Evolutionary conservation across 2,329 filamentous ascomycete genomes (phyloP), one percentile per base, ranked within the genome.

Genomic region (Aspergillus eucalypticola): DNA sequence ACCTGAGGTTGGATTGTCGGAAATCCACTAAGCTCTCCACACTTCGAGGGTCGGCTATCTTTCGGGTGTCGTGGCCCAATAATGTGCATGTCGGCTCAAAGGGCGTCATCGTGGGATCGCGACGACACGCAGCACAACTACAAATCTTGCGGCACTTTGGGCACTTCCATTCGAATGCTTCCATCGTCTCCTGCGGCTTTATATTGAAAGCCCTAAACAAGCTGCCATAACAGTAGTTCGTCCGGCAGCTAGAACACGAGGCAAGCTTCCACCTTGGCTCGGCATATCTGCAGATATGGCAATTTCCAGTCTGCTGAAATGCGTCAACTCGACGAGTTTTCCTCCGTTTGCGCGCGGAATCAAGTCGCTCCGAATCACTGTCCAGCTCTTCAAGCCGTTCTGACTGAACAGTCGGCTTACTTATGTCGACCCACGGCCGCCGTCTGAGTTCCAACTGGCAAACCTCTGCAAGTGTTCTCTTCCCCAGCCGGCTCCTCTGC

Each of bases 1-100:
- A 97, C 44, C 84, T 85, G 25, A 96, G 81, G 73, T 99, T 99
- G 56, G 96, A 94, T 42, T 91, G 83, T 25, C 90, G 88, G 75
- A 97, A 97, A 72, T 98, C 92, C 8, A 98, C 92, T 21, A 98
- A 83, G 23, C 88, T 89, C 74, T 98, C 94, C 5, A 96, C 87
- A 69, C 93, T 97, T 61, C 95, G 88, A 54, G 91, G 89, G 76
- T 99, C 95, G 2, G 95, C 94, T 52, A 98, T 88, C 35, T 90
- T 89, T 56, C 88, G 90, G 0, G 95, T 99, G 67, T 98, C 92
- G 69, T 97, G 92, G 0, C 95, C 95, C 2, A 98, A 84, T 1
- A 94, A 81, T 0, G 92, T 96, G 59, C 90, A 91, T 69, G 91
- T 95, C 0, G 95, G 95, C 54, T 90, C 86, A 70, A 96, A 96